Percentiles rank a stretch among this genome's conserved stretches.
These are phyloP conservation scores for Corynascus novoguineensis DNA, from an alignment of 495 filamentous ascomycete genomes.

Conservation along the genomic window DNA sequence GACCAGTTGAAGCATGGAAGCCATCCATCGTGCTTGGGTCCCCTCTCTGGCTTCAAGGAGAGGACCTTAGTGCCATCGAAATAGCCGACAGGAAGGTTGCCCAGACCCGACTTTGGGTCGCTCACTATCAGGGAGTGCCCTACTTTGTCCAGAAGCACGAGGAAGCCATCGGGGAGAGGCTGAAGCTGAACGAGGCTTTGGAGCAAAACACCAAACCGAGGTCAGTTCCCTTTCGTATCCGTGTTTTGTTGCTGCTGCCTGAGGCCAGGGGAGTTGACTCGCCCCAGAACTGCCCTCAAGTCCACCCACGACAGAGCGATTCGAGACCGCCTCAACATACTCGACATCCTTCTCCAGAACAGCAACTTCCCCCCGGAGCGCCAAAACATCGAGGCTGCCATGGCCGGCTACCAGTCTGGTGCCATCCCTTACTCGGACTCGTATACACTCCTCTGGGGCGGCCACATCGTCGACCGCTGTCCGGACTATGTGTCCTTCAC, in stretches of 20 bases:
- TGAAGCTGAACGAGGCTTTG: slow-evolving; percentile 32
- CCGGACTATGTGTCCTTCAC: slow-evolving; percentile 35
- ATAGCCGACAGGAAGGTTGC: slow-evolving; percentile 36
- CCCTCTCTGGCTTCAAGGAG: slow-evolving; percentile 27
- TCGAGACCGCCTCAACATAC: slow-evolving; percentile 25
- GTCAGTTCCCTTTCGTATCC: slow-evolving; percentile 20
- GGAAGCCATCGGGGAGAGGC: slow-evolving; percentile 29
- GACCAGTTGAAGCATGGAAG: slow-evolving; percentile 13
- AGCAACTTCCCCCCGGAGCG: slow-evolving; percentile 36
- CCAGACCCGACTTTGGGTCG: slow-evolving; percentile 30
- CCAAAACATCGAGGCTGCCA: slow-evolving; percentile 42
- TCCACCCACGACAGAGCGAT: slow-evolving; percentile 26
- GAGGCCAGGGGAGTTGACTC: slow-evolving; percentile 2
- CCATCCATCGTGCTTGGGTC: slow-evolving; percentile 23
- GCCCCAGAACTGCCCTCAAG: slow-evolving; percentile 19
- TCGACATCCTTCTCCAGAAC: slow-evolving; percentile 28
- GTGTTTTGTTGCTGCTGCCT: no score
- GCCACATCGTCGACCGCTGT: slow-evolving; percentile 41
- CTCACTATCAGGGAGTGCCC: slow-evolving; percentile 22
- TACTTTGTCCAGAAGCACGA: slow-evolving; percentile 31
- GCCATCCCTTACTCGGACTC: slow-evolving; percentile 35
- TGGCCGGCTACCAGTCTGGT: slow-evolving; percentile 39
- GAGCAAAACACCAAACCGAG: slow-evolving; percentile 37
- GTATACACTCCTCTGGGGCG: slow-evolving; percentile 43
- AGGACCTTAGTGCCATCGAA: slow-evolving; percentile 38